Base-by-base conservation (phyloP, 345 rosid genomes). In the Murraya koenigii region DNA sequence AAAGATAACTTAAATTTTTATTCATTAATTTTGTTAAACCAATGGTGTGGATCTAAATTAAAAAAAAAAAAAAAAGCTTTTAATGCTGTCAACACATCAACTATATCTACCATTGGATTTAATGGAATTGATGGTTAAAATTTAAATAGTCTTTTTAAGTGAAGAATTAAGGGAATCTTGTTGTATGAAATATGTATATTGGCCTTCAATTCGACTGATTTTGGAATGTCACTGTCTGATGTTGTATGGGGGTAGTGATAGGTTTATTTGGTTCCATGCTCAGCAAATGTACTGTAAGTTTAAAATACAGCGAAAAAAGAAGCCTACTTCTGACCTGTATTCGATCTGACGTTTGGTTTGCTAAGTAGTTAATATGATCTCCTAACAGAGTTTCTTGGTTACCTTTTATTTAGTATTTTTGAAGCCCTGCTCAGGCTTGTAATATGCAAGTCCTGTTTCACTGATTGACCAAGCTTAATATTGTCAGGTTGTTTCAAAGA, bases 401-500 rank as follows among this genome's bases (percentile, higher is more conserved):
- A 10, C 20, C 10, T 72, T 65, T 4, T 54, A 10, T 41, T 68
- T 55, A 30, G 20, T 41, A 9, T 23, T 7, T 74, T 74, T 52
- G n/a, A 54, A 41, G 39, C 32, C 8, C 32, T 59, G 36, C 49
- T 52, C 33, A 47, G 49, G 59, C 47, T 44, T 32, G 39, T 44
- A 41, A 36, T 20, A 3, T 28, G 38, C 19, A 38, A 4, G 22
- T 74, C 23, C 5, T 7, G 6, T 35, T 3, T 83, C 11, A 65
- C 32, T 83, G 38, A 78, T 82, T 28, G 41, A 66, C 55, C 49
- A 54, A 66, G 64, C 59, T 39, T 77, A 63, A 14, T 61, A 14
- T 67, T 83, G 8, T 69, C 85, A 92, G 93, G 89, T 59, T 55
- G 68, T 59, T 58, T 75, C 84, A 35, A 86, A 83, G 87, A 92